Evolutionary conservation across 257 asterid genomes (phyloP).

Genomic region (Primulina tabacum): DNA sequence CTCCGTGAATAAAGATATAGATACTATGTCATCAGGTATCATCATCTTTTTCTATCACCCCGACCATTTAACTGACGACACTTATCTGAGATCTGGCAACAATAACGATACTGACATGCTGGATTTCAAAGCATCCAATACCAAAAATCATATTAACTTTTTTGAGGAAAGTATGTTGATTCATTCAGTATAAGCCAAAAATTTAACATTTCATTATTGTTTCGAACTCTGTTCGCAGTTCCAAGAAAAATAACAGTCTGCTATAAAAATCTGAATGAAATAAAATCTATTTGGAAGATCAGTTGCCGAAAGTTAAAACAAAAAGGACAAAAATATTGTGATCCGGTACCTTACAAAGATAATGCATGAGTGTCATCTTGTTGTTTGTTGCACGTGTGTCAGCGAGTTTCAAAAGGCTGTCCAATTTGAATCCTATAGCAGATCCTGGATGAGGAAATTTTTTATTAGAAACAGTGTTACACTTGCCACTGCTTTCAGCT

Average conservation of each 20-base stretch:
- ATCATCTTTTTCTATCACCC: neutral
- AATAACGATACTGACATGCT: no score
- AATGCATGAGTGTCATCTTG: constrained; percentile 98
- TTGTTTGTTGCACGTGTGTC: constrained; percentile 94
- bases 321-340: constrained; percentile 19
- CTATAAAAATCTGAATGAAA: constrained; percentile 8
- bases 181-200: constrained; percentile 9
- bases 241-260: neutral
- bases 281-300: neutral
- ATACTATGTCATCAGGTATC: neutral
- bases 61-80: no score
- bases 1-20: neutral
- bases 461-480: constrained; percentile 16
- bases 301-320: constrained; percentile 5
- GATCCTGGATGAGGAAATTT: constrained; percentile 51
- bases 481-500: constrained; percentile 24
- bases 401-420: constrained; percentile 90
- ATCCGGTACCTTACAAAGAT: constrained; percentile 85
- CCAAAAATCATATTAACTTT: no score
- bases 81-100: no score
- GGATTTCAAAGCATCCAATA: neutral
- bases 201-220: neutral
- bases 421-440: constrained; percentile 97
- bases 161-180: no score
- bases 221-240: neutral